Evolutionary conservation across 139 green algal genomes (phyloP), one percentile per base, ranked within the genome.

Genomic region (Tetradesmus lagerheimii): DNA sequence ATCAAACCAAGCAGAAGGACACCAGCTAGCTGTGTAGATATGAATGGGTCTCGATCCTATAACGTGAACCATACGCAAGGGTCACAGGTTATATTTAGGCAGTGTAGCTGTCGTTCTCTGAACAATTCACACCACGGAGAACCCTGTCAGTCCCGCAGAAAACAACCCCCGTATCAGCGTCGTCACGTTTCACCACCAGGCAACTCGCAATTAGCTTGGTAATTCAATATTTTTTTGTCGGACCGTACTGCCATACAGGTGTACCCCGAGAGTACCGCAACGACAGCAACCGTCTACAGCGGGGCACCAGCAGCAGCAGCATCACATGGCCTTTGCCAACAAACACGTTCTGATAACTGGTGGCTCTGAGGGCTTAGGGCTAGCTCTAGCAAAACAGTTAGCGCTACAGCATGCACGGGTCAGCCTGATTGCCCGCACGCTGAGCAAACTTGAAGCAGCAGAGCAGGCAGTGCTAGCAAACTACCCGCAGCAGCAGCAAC

Each of bases 301-400:
- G 23, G 71, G 25, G 29, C 71, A 79, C 11, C 71, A 79, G 9
- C 71, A 79, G 71, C 71, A 79, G n/a, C 71, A 79, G n/a, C 71
- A 71, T n/a, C 57, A 77, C 71, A 38, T 38, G 57, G 57, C 57
- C 57, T 90, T 95, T 34, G 31, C n/a, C 0, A 94, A 93, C 41
- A 94, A 96, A 41, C 96, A 98, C 89, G 95, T 97, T 0, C 80
- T 97, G 27, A 96, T 98, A 80, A 98, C 96, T 2, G 96, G 96
- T 1, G 96, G 95, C 1, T 96, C 93, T 0, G 93, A 95, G 35
- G 96, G 96, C 11, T 91, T 98, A 43, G 96, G 96, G 0, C 76
- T 96, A 12, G 91, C 90, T 1, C 35, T 98, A 0, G 96, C 95
- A 1, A 27, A 92, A 39, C 50, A 93, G 9, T 91, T 94, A 3